Percentiles rank a stretch among this genome's conserved stretches.
Evolutionary conservation across 306 rosid species (phyloP).

Genomic region (Trifolium fragiferum): DNA sequence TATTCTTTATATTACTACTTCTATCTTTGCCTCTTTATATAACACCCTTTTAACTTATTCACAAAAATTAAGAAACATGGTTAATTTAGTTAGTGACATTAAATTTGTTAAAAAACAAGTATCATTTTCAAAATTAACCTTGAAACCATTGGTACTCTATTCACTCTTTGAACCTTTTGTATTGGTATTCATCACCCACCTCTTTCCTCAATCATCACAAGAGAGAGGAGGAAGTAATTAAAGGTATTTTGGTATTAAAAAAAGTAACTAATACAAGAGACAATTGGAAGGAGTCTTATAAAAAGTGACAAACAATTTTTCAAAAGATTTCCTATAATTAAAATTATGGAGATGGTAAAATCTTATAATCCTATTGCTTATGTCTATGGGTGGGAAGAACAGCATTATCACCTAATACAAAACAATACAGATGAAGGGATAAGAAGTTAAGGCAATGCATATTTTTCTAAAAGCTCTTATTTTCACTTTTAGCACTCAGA

Average conservation of each 20-base stretch:
- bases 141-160: not conserved
- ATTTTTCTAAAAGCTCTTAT: no score
- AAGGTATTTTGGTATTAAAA: not conserved
- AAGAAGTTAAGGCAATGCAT: no score
- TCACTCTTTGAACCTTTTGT: slow-evolving; percentile 1
- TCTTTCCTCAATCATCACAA: slow-evolving; percentile 3
- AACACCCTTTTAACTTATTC: slow-evolving; percentile 3
- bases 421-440: not conserved
- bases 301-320: not conserved
- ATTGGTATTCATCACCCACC: not conserved
- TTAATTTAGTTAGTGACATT: not conserved
- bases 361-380: not conserved
- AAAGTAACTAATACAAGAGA: not conserved
- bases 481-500: no score
- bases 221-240: not conserved
- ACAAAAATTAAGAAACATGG: not conserved
- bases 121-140: not conserved
- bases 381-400: not conserved
- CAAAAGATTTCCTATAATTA: not conserved
- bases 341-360: not conserved
- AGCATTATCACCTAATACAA: not conserved
- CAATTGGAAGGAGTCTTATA: not conserved
- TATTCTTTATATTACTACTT: not conserved
- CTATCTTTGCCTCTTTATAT: not conserved
- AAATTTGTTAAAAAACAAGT: not conserved